Evolutionary conservation across 78 protist genomes (phyloP).

Genomic region (Planoprotostelium fungivorum): DNA sequence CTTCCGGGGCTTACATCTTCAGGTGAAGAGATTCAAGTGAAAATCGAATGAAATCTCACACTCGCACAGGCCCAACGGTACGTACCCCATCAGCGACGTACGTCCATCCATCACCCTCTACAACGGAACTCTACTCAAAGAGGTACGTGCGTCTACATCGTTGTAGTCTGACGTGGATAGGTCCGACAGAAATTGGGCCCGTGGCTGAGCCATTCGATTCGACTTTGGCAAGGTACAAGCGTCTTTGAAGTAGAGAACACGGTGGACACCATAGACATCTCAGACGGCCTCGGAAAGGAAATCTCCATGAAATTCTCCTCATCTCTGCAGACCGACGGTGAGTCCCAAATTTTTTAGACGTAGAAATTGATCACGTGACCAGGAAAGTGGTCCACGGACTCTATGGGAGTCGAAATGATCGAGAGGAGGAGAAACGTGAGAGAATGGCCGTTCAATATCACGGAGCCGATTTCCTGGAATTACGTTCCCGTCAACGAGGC

Average conservation of each 20-base stretch:
- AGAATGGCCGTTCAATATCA: conserved; percentile 47
- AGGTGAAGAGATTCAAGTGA: no score
- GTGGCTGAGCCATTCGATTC: conserved; percentile 24
- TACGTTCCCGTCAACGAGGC: conserved; percentile 82
- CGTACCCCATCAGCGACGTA: not conserved
- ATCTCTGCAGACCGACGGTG: conserved; percentile 11
- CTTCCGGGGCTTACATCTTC: conserved; percentile 85
- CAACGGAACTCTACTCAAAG: not conserved
- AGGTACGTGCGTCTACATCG: not conserved
- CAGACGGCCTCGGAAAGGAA: conserved; percentile 68
- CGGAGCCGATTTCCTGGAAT: conserved; percentile 77
- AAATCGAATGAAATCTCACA: not conserved
- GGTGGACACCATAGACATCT: conserved; percentile 64
- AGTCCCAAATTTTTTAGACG: not conserved
- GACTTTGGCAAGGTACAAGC: conserved; percentile 15
- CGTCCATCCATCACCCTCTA: not conserved
- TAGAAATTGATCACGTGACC: no score
- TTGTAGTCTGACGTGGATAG: not conserved
- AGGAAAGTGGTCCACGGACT: conserved; percentile 67
- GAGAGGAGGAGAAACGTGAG: conserved; percentile 57
- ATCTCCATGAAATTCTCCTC: conserved; percentile 53
- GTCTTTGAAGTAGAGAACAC: conserved; percentile 50
- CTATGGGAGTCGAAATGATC: conserved; percentile 85
- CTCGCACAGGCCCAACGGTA: conserved; percentile 4
- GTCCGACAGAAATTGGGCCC: not conserved